A percentile compares a stretch with the other conserved stretches of the same genome.
These are phyloP conservation scores for Breynia disticha DNA, from an alignment of 441 rosid genomes.

Conservation along the genomic window DNA sequence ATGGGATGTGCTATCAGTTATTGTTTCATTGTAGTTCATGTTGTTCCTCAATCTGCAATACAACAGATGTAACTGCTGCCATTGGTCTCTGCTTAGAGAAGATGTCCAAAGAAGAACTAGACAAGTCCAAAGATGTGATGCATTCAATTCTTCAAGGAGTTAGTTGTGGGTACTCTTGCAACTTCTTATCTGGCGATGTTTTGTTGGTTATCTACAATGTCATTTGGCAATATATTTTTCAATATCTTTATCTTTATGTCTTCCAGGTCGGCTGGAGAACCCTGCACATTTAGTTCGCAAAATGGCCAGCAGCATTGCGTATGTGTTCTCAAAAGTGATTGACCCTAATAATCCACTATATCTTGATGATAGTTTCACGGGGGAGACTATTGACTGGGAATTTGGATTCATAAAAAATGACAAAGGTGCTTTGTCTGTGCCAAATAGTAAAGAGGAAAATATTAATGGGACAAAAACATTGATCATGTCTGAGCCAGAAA, in stretches of 20 bases:
- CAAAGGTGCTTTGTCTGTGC: constrained; percentile 25
- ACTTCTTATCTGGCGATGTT: neutral
- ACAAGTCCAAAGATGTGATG: constrained; percentile 66
- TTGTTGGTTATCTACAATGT: constrained; percentile 15
- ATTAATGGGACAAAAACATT: constrained; percentile 28
- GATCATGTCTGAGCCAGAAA: constrained; percentile 24
- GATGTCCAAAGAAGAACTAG: constrained; percentile 80
- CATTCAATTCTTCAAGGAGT: constrained; percentile 92
- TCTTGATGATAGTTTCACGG: constrained; percentile 72
- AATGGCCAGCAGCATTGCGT: constrained; percentile 88
- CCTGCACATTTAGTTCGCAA: constrained; percentile 65
- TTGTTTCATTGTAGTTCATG: constrained; percentile 16
- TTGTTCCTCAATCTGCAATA: constrained; percentile 30
- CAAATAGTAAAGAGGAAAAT: constrained; percentile 20
- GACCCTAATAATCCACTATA: constrained; percentile 83
- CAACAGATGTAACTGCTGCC: constrained; percentile 83
- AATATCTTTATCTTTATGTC: constrained; percentile 19
- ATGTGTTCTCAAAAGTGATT: constrained; percentile 73
- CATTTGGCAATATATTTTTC: constrained; percentile 11
- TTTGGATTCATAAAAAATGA: constrained; percentile 40
- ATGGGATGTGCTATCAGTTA: too few species aligned
- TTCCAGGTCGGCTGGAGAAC: constrained; percentile 88
- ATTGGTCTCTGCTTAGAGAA: constrained; percentile 87
- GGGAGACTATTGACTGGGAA: constrained; percentile 82
- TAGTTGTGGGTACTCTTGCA: constrained; percentile 51